Conservation (phyloP, 2,329 filamentous ascomycete species). For the Epichloe elymi region DNA sequence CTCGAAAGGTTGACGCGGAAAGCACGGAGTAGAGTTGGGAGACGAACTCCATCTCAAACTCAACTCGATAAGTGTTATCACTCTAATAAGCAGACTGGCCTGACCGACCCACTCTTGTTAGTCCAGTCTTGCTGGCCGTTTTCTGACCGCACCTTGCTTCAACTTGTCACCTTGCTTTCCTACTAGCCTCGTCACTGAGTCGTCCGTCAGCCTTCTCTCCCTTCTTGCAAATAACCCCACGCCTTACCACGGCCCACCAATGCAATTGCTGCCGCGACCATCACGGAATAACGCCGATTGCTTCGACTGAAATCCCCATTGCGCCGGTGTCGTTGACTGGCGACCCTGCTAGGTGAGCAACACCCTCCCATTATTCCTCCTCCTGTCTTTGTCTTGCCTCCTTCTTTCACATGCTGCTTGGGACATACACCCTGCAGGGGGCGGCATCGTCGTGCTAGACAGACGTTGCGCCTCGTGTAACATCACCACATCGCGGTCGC, state of each 20-base stretch:
- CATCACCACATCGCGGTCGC: conserved; percentile 6
- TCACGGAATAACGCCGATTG: conserved; percentile 9
- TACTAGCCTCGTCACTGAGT: neutral
- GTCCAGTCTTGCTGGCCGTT: neutral
- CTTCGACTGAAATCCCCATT: conserved; percentile 5
- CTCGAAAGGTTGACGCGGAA: no score
- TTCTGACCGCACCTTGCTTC: neutral
- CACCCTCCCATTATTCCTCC: neutral
- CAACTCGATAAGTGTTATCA: no score
- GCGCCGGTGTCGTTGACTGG: neutral
- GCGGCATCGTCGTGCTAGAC: conserved; percentile 1
- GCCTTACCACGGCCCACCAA: conserved; percentile 5
- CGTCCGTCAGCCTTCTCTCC: conserved; percentile 7
- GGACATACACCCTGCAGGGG: neutral
- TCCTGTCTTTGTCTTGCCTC: neutral
- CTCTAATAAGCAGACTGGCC: no score
- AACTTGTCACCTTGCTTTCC: neutral
- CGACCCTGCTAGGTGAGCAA: conserved; percentile 2
- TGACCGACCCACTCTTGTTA: neutral
- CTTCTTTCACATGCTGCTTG: neutral
- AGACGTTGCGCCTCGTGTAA: conserved; percentile 6
- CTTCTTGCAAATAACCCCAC: conserved; percentile 5
- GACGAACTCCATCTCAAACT: no score
- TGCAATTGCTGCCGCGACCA: conserved; percentile 4
- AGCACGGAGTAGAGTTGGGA: no score